Conservation (phyloP, 345 rosid species). For the Boechera divaricarpa region DNA sequence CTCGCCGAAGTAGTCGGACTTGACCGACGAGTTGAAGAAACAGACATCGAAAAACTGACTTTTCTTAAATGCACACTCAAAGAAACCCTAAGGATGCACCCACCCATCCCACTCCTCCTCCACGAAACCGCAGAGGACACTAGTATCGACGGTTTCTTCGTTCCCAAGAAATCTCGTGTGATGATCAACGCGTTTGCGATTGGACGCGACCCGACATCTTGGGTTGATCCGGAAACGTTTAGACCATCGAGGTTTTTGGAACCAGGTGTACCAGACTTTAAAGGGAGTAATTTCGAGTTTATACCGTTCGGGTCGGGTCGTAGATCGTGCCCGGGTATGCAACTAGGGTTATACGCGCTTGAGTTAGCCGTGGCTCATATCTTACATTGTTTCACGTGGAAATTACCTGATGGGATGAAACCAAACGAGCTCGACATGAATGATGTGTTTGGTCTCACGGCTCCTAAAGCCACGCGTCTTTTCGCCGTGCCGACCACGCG, state of each 20-base stretch:
- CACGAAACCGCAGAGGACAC: constrained; percentile 86
- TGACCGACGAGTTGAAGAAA: constrained; percentile 77
- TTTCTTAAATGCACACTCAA: constrained; percentile 74
- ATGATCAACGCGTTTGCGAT: constrained; percentile 93
- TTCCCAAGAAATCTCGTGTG: constrained; percentile 77
- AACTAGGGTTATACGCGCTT: constrained; percentile 84
- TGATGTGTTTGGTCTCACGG: constrained; percentile 93
- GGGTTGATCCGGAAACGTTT: constrained; percentile 82
- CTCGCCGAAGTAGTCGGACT: constrained; percentile 84
- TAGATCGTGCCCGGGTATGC: constrained; percentile 98
- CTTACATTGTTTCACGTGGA: constrained; percentile 91
- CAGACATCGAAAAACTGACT: constrained; percentile 74
- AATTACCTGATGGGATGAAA: constrained; percentile 91
- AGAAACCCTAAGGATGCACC: constrained; percentile 89
- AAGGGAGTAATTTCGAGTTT: constrained; percentile 84
- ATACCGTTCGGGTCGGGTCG: constrained; percentile 99
- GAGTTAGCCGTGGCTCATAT: constrained; percentile 83
- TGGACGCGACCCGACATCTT: constrained; percentile 71
- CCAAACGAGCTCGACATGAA: constrained; percentile 83
- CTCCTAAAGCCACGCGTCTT: constrained; percentile 80
- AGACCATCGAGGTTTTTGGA: constrained; percentile 78
- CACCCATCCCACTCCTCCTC: constrained; percentile 95
- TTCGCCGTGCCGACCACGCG: constrained; percentile 71
- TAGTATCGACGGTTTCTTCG: constrained; percentile 64
- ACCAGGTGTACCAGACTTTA: constrained; percentile 74